Evolutionary conservation across 148 eudicot species (phyloP), one percentile per base, ranked within the genome.

Genomic region (Vaccinium myrtillus): DNA sequence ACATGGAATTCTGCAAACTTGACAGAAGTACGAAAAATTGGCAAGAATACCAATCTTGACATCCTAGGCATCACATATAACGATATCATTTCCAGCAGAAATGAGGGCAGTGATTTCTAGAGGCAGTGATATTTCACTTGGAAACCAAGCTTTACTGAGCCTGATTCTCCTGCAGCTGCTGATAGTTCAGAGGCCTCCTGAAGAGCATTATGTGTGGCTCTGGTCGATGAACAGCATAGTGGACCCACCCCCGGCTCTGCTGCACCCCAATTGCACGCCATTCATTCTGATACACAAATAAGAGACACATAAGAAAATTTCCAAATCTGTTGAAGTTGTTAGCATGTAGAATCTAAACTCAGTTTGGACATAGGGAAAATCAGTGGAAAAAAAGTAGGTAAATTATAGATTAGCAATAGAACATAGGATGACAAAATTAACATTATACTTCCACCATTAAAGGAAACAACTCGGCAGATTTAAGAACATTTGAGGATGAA

Each of bases 161-260:
- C 67, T 82, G 93, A 71, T 71, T 89, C 85, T 93, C 95, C 87
- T 92, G 94, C 87, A 92, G 93, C 87, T 93, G 98, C 89, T 94
- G 96, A 84, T 83, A 93, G 88, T 94, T 94, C 74, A 94, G 83
- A 23, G 96, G 91, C 93, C 98, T 92, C 94, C 96, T 91, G 88
- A 94, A 94, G 82, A 94, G 92, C 98, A 94, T 94, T 69, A 94
- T 94, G 87, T 94, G 98, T 78, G 98, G 98, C 91, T 94, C 98
- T 19, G 98, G 96, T 59, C 98, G 94, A 87, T 94, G 98, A 83
- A 94, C 88, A 2, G 98, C 95, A n/a, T 94, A 94, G 85, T 94
- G 98, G 21, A 92, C 94, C 98, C 98, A 94, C 21, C 98, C 98
- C 49, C 98, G 92, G 82, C 98, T 94, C 85, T 94, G 98, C 89